Percentiles rank a stretch among this genome's conserved stretches.
Conservation (phyloP, 768 basidiomycete genomes). For the Suillus fuscotomentosus region DNA sequence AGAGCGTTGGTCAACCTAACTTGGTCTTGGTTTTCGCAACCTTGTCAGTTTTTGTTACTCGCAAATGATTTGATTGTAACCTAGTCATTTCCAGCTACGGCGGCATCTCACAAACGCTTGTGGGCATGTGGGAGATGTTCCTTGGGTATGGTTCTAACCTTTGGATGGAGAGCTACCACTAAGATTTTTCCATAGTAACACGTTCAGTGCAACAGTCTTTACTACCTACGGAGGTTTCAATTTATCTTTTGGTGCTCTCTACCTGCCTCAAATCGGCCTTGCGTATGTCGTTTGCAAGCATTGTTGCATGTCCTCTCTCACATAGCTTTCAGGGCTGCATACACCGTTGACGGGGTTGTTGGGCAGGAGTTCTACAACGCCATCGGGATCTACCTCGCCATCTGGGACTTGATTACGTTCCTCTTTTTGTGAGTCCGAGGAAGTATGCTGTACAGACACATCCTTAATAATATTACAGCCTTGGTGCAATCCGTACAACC, state of each 20-base stretch:
- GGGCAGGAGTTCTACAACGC: slow-evolving; percentile 23
- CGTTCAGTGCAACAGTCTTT: slow-evolving; percentile 27
- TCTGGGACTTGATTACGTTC: slow-evolving; percentile 26
- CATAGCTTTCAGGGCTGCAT: slow-evolving; percentile 16
- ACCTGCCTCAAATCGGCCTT: slow-evolving; percentile 23
- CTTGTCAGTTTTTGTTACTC: slow-evolving; percentile 18
- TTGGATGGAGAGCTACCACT: slow-evolving; percentile 2
- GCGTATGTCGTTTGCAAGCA: slow-evolving; percentile 16
- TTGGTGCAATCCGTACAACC: slow-evolving; percentile 27
- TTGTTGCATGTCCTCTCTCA: slow-evolving; percentile 3
- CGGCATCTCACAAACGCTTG: slow-evolving; percentile 28
- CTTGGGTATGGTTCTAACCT: slow-evolving; percentile 21
- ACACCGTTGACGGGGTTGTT: slow-evolving; percentile 22
- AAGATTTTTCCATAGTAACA: slow-evolving; percentile 19
- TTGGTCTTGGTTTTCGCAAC: slow-evolving; percentile 28
- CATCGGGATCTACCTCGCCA: slow-evolving; percentile 26
- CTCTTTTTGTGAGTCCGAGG: slow-evolving; percentile 20
- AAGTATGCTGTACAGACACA: too few species aligned
- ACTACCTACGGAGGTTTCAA: slow-evolving; percentile 29
- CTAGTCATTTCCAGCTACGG: slow-evolving; percentile 22
- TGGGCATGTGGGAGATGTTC: slow-evolving; percentile 32
- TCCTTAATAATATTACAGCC: slow-evolving; percentile 9
- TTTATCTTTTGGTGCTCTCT: slow-evolving; percentile 26
- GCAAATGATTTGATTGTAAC: not conserved
- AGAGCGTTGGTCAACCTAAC: slow-evolving; percentile 16